Evolutionary conservation across 75 land plant genomes (phyloP).

Genomic region (Cryptomeria japonica): DNA sequence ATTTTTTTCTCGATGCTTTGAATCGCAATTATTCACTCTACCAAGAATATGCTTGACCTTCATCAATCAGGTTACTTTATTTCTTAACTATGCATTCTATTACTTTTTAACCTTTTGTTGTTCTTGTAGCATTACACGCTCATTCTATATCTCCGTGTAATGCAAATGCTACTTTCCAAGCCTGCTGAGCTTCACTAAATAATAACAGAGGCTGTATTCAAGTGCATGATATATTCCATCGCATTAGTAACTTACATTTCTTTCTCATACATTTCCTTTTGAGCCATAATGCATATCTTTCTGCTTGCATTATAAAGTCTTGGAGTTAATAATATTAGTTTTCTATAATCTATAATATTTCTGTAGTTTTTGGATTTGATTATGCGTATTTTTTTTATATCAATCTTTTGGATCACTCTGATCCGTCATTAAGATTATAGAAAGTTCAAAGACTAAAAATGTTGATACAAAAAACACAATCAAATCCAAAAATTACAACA

Average conservation of each 20-base stretch:
- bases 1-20: slow-evolving; percentile 53
- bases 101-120: slow-evolving; percentile 69
- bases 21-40: slow-evolving; percentile 53
- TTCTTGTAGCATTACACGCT: slow-evolving; percentile 58
- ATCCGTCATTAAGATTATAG: no score
- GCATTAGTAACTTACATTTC: slow-evolving; percentile 71
- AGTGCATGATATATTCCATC: slow-evolving; percentile 49
- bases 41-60: slow-evolving; percentile 60
- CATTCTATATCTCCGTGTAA: slow-evolving; percentile 78
- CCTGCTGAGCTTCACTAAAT: slow-evolving; percentile 90
- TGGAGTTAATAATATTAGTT: no score
- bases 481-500: no score
- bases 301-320: no score
- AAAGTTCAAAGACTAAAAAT: no score
- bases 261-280: slow-evolving; percentile 83
- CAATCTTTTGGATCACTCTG: no score
- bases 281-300: slow-evolving; percentile 16
- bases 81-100: slow-evolving; percentile 62
- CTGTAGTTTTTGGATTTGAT: no score
- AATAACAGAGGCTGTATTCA: slow-evolving; percentile 77
- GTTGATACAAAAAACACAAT: no score
- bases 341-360: no score
- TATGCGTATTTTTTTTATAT: no score
- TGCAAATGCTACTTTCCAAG: slow-evolving; percentile 89
- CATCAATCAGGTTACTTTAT: slow-evolving; percentile 71